Evolutionary conservation across 169 alveolate species (phyloP).

Genomic region (Eimeria brunetti): DNA sequence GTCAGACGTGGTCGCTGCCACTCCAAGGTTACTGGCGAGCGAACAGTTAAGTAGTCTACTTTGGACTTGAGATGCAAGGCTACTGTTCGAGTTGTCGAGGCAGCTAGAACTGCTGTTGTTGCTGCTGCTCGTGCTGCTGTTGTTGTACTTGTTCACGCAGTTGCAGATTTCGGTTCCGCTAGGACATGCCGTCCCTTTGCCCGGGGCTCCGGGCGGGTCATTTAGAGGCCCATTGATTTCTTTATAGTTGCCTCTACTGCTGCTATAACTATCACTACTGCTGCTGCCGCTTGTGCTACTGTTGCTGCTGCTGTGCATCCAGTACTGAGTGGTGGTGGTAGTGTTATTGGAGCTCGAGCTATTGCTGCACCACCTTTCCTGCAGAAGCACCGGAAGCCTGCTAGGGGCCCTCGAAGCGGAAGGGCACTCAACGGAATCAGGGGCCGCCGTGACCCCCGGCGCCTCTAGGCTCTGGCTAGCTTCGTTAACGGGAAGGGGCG

Average conservation of each 20-base stretch:
- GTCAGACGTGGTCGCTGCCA: not conserved
- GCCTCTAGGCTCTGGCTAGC: not conserved
- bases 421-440: not conserved
- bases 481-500: not conserved
- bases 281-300: not conserved
- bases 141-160: not conserved
- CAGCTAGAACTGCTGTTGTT: not conserved
- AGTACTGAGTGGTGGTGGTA: not conserved
- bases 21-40: not conserved
- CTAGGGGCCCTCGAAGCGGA: not conserved
- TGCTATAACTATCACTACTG: not conserved
- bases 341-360: constrained; percentile 4
- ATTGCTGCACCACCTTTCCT: not conserved
- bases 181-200: not conserved
- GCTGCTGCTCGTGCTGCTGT: not conserved
- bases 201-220: not conserved
- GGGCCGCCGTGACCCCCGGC: not conserved
- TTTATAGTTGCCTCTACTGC: not conserved
- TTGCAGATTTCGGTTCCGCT: not conserved
- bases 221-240: not conserved
- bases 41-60: not conserved
- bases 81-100: not conserved
- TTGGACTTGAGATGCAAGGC: not conserved
- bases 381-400: not conserved
- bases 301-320: not conserved